These are phyloP conservation scores for Sarcomyxa edulis DNA, from an alignment of 768 basidiomycete species.

Conservation along the genomic window DNA sequence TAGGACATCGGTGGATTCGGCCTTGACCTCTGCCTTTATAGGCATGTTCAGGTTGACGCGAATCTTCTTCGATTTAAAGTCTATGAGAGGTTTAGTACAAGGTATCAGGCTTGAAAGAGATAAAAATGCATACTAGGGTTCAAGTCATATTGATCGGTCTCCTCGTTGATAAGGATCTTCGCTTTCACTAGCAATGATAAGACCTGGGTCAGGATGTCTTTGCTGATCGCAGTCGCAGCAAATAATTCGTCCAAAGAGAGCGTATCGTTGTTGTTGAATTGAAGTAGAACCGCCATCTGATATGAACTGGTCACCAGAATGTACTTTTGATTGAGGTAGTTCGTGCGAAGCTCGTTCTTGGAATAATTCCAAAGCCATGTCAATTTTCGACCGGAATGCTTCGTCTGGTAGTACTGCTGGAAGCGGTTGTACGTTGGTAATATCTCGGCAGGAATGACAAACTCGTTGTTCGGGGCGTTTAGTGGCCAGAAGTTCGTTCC, in stretches of 20 bases:
- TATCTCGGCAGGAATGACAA: slow-evolving; percentile 86
- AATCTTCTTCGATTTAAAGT: slow-evolving; percentile 92
- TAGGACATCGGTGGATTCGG: slow-evolving; percentile 82
- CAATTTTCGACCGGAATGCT: slow-evolving; percentile 91
- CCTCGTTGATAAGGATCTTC: slow-evolving; percentile 85
- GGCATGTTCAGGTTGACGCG: slow-evolving; percentile 88
- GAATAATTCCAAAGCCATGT: slow-evolving; percentile 99
- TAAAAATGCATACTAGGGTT: slow-evolving; percentile 50
- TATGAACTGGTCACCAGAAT: slow-evolving; percentile 93
- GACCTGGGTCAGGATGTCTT: slow-evolving; percentile 73
- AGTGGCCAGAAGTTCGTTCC: slow-evolving; percentile 97
- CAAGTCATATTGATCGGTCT: slow-evolving; percentile 85
- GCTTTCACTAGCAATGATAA: slow-evolving; percentile 76
- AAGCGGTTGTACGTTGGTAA: slow-evolving; percentile 86
- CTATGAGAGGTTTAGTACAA: slow-evolving; percentile 26
- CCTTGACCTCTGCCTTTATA: slow-evolving; percentile 92
- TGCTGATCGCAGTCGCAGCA: slow-evolving; percentile 73
- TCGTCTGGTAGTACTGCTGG: slow-evolving; percentile 87
- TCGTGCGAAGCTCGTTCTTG: slow-evolving; percentile 93
- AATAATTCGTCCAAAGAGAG: slow-evolving; percentile 77
- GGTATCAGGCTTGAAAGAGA: slow-evolving; percentile 1
- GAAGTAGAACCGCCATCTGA: slow-evolving; percentile 91
- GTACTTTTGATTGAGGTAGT: slow-evolving; percentile 91
- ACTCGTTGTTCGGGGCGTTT: slow-evolving; percentile 76
- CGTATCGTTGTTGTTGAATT: slow-evolving; percentile 90